Evolutionary conservation across 2,329 filamentous ascomycete genomes (phyloP).

Genomic region (Ophiostoma ips): DNA sequence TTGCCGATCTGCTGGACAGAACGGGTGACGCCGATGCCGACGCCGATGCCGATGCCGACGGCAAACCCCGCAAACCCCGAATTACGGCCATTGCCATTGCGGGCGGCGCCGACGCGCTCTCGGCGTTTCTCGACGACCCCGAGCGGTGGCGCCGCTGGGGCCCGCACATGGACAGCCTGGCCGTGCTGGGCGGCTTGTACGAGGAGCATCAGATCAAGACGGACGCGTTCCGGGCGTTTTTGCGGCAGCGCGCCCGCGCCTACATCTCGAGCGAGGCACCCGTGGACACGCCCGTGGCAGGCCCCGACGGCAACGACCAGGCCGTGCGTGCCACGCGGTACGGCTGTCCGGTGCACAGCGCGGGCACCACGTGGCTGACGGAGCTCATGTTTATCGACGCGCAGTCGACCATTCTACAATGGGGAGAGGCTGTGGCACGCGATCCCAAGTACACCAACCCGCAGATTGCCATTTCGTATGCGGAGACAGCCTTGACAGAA

Average conservation of each 20-base stretch:
- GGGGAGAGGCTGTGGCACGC: slow-evolving; percentile 17
- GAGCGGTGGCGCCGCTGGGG: slow-evolving; percentile 36
- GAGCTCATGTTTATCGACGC: slow-evolving; percentile 49
- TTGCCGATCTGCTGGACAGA: slow-evolving; percentile 45
- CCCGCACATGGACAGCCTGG: slow-evolving; percentile 31
- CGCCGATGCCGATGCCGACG: too few species aligned
- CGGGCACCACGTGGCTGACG: slow-evolving; percentile 41
- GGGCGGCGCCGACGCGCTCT: slow-evolving; percentile 45
- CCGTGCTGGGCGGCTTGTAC: slow-evolving; percentile 35
- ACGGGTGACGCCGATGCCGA: too few species aligned
- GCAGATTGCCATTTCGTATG: slow-evolving; percentile 12
- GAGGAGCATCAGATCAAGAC: slow-evolving; percentile 26
- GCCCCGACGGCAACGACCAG: slow-evolving; percentile 33
- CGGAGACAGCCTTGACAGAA: slow-evolving; percentile 2
- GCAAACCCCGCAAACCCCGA: slow-evolving; percentile 31
- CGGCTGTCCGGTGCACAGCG: slow-evolving; percentile 58
- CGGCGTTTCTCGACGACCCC: slow-evolving; percentile 43
- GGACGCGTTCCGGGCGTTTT: slow-evolving; percentile 32
- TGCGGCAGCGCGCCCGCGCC: slow-evolving; percentile 43
- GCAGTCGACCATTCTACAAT: slow-evolving; percentile 17
- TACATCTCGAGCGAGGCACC: slow-evolving; percentile 43
- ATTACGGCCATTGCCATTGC: slow-evolving; percentile 60
- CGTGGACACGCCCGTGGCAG: slow-evolving; percentile 37
- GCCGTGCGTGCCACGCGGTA: slow-evolving; percentile 27
- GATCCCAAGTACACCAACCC: slow-evolving; percentile 17